Evolutionary conservation across 2,329 filamentous ascomycete genomes (phyloP).

Genomic region (Fusarium sp.): DNA sequence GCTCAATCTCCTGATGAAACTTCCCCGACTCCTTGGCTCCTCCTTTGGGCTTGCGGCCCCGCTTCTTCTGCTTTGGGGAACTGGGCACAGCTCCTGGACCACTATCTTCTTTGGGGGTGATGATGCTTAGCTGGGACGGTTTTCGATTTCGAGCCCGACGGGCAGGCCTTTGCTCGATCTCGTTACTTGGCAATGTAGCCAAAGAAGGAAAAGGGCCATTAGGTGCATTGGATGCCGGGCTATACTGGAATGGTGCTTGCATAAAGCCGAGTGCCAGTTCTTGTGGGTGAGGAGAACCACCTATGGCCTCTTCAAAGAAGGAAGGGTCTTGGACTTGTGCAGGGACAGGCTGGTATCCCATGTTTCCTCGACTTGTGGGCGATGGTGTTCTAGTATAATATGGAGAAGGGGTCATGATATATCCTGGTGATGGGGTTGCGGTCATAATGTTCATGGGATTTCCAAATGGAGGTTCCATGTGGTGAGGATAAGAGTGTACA

Average conservation of each 20-base stretch:
- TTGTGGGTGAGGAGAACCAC: constrained; percentile 27
- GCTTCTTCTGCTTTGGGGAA: constrained; percentile 35
- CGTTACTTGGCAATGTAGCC: constrained; percentile 13
- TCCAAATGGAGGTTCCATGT: constrained; percentile 30
- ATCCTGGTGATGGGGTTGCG: constrained; percentile 29
- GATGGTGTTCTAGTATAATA: constrained; percentile 37
- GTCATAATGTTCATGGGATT: constrained; percentile 19
- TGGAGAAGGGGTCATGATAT: constrained; percentile 33
- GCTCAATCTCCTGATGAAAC: constrained; percentile 16
- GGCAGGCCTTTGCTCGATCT: constrained; percentile 20
- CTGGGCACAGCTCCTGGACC: neutral
- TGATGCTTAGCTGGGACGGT: constrained; percentile 20
- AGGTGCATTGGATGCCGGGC: neutral
- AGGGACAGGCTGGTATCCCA: constrained; percentile 28
- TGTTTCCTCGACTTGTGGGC: constrained; percentile 27
- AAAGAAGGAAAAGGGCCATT: constrained; percentile 1
- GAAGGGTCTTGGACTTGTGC: constrained; percentile 35
- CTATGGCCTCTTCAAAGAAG: constrained; percentile 43
- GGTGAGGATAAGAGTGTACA: constrained; percentile 30
- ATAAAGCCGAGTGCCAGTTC: constrained; percentile 32
- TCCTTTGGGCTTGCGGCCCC: constrained; percentile 41
- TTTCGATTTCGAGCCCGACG: constrained; percentile 13
- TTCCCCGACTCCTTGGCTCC: constrained; percentile 20
- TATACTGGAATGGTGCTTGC: constrained; percentile 28
- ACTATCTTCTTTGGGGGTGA: constrained; percentile 8